Evolutionary conservation across 306 rosid species (phyloP).

Genomic region (Gillenia trifoliata): DNA sequence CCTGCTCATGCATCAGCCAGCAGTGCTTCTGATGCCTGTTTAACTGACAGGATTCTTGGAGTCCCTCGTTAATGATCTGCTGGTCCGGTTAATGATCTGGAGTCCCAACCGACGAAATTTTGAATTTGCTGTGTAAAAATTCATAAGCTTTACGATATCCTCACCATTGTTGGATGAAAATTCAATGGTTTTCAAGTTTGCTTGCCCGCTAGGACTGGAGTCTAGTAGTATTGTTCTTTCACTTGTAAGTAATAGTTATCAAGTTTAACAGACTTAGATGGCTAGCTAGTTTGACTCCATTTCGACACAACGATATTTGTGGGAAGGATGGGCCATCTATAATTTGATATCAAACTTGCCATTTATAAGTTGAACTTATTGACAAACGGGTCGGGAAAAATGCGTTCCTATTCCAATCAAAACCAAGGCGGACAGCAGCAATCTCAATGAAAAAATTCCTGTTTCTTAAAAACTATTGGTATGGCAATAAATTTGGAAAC

Average conservation of each 20-base stretch:
- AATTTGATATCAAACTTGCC: no score
- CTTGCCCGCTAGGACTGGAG: no score
- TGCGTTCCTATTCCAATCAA: background rate
- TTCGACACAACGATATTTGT: no score
- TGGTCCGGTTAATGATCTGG: slow-evolving; percentile 21
- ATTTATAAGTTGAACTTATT: no score
- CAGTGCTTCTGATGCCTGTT: slow-evolving; percentile 14
- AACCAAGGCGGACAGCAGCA: background rate
- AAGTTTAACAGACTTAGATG: no score
- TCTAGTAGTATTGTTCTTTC: no score
- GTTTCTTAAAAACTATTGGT: background rate
- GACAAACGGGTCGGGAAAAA: background rate
- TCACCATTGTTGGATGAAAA: background rate
- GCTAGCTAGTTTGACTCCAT: no score
- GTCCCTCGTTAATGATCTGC: slow-evolving; percentile 25
- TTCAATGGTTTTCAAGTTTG: no score
- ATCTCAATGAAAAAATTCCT: background rate
- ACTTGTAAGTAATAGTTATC: no score
- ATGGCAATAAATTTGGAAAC: background rate
- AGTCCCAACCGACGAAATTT: background rate
- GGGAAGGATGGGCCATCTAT: no score
- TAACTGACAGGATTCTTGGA: slow-evolving; percentile 18
- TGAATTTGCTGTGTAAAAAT: no score
- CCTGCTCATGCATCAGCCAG: background rate
- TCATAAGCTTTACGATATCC: no score